These are phyloP conservation scores for Penicillium glabrum DNA, from an alignment of 2,329 filamentous ascomycete species.

Conservation along the genomic window DNA sequence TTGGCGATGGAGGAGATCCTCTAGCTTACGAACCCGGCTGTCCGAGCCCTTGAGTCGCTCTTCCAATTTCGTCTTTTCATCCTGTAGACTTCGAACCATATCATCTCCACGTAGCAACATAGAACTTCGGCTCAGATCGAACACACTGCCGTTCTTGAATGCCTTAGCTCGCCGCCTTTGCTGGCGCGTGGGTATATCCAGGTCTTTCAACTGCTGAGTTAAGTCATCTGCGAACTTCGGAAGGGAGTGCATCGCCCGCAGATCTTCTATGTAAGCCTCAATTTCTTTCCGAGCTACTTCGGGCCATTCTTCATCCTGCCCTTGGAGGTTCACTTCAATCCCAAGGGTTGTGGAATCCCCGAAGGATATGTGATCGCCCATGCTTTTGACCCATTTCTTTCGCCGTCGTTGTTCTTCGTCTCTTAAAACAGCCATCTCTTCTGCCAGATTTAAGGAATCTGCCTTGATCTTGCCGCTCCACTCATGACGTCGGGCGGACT, in stretches of 20 bases:
- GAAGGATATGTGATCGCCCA: constrained; percentile 69
- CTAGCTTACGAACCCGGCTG: constrained; percentile 84
- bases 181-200: constrained; percentile 79
- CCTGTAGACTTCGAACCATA: constrained; percentile 71
- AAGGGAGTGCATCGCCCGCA: constrained; percentile 67
- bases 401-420: constrained; percentile 89
- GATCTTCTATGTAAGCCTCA: constrained; percentile 66
- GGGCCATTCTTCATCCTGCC: constrained; percentile 80
- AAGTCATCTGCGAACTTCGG: constrained; percentile 69
- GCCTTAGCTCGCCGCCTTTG: constrained; percentile 84
- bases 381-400: constrained; percentile 84
- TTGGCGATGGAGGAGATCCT: constrained; percentile 88
- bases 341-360: constrained; percentile 70
- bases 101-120: constrained; percentile 86
- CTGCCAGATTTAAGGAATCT: constrained; percentile 82
- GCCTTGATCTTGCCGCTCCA: constrained; percentile 89
- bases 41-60: constrained; percentile 77
- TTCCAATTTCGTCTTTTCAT: constrained; percentile 75
- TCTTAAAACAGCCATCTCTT: constrained; percentile 88
- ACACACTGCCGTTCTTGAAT: constrained; percentile 94
- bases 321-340: constrained; percentile 81
- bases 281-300: constrained; percentile 72
- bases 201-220: constrained; percentile 71
- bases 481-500: constrained; percentile 81
- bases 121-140: constrained; percentile 87